A percentile compares a stretch with the other conserved stretches of the same genome.
These are phyloP conservation scores for Copromyces sp. DNA, from an alignment of 495 filamentous ascomycete species.

Conservation along the genomic window DNA sequence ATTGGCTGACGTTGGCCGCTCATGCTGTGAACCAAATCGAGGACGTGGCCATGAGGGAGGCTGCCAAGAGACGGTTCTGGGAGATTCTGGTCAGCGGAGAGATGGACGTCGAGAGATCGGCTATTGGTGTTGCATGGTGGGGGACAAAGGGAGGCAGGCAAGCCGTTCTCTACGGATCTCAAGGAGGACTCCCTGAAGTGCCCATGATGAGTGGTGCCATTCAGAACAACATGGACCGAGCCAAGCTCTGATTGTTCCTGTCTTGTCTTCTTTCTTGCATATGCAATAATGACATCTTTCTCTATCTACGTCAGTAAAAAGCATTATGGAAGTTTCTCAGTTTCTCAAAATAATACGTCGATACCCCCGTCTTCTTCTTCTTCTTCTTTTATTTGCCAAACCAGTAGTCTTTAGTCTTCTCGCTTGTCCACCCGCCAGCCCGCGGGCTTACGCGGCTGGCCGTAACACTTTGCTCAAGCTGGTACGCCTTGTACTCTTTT, in stretches of 20 bases:
- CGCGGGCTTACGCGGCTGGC: not conserved
- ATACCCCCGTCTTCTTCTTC: not conserved
- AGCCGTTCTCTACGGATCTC: conserved; percentile 22
- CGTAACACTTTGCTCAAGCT: not conserved
- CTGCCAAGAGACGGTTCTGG: conserved; percentile 73
- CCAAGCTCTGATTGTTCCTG: not conserved
- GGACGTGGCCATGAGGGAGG: conserved; percentile 50
- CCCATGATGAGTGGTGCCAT: conserved; percentile 40
- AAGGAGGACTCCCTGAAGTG: conserved; percentile 6
- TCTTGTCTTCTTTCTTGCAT: not conserved
- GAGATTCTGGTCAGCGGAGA: conserved; percentile 73
- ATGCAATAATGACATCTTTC: not conserved
- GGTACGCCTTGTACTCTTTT: not conserved
- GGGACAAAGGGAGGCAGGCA: conserved; percentile 34
- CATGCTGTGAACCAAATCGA: conserved; percentile 53
- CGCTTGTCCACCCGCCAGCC: not conserved
- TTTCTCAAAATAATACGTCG: not conserved
- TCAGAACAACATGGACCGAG: conserved; percentile 4
- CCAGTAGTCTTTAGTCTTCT: not conserved
- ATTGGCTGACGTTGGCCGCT: conserved; percentile 54
- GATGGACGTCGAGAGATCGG: conserved; percentile 82
- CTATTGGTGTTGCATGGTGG: conserved; percentile 86
- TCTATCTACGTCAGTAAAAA: not conserved
- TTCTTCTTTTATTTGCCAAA: not conserved
- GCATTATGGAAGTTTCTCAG: not conserved